Evolutionary conservation across 148 eudicot genomes (phyloP).

Genomic region (Chenopodium quinoa): DNA sequence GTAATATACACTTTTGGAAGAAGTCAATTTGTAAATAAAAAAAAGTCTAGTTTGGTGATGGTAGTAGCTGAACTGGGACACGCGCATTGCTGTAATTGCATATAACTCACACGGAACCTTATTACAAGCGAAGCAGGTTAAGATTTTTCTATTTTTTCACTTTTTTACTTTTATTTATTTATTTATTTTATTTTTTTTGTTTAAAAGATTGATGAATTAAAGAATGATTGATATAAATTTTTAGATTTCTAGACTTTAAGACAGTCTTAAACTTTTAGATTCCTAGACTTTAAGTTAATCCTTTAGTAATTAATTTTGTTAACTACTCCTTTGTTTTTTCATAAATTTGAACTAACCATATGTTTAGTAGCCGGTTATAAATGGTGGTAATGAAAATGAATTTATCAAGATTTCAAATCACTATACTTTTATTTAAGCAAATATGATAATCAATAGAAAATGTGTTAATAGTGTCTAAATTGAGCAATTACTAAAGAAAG

Average conservation of each 20-base stretch:
- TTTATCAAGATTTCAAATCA: too few relatives aligned
- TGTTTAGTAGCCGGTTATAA: too few relatives aligned
- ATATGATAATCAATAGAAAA: too few relatives aligned
- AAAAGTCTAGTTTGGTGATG: conserved; percentile 10
- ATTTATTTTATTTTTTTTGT: not conserved
- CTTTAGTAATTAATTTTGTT: too few relatives aligned
- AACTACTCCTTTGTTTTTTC: too few relatives aligned
- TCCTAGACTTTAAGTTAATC: not conserved
- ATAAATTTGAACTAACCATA: too few relatives aligned
- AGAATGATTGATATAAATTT: not conserved
- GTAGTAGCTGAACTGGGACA: conserved; percentile 24
- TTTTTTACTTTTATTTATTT: not conserved
- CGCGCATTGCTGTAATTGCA: conserved; percentile 10
- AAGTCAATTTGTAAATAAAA: not conserved
- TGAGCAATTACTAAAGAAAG: too few relatives aligned
- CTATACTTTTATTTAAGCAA: too few relatives aligned
- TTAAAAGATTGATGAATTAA: too few relatives aligned
- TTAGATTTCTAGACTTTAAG: too few relatives aligned
- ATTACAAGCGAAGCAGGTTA: conserved; percentile 3
- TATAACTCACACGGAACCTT: conserved; percentile 19
- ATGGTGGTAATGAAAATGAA: too few relatives aligned
- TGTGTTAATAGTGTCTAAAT: too few relatives aligned
- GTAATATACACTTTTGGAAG: not conserved
- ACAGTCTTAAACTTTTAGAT: not conserved
- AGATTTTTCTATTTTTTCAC: not conserved